Percentiles rank a stretch among this genome's conserved stretches.
Evolutionary conservation across 768 basidiomycete genomes (phyloP).

Genomic region (Ramaria sp.): DNA sequence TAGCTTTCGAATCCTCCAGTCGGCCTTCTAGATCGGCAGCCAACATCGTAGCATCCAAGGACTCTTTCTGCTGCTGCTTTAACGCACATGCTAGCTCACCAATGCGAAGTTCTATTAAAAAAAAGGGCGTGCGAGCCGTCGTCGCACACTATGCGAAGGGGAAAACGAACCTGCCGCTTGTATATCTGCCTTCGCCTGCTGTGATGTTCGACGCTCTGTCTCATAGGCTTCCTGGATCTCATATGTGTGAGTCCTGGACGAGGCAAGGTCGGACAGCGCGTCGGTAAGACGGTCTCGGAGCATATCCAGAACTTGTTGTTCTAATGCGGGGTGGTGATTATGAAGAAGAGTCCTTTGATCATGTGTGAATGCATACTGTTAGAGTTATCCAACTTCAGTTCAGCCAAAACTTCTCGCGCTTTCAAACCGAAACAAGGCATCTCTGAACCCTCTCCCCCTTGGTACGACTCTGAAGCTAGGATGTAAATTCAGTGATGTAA

Average conservation of each 20-base stretch:
- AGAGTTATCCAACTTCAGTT: neutral
- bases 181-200: neutral
- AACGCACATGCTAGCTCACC: neutral
- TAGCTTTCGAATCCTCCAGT: neutral
- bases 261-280: conserved; percentile 4
- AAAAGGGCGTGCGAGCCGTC: neutral
- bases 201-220: neutral
- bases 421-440: neutral
- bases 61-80: conserved; percentile 2
- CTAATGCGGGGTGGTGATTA: neutral
- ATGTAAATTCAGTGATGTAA: neutral
- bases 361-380: conserved; percentile 2
- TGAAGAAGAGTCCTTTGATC: neutral
- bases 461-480: neutral
- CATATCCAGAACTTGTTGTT: conserved; percentile 10
- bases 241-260: neutral
- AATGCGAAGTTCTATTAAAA: neutral
- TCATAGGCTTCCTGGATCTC: conserved; percentile 4
- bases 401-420: neutral
- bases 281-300: conserved; percentile 8
- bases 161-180: neutral
- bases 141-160: neutral
- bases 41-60: neutral
- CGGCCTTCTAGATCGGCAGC: neutral
- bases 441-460: neutral